Evolutionary conservation across 441 rosid genomes (phyloP).

Genomic region (Kokia cookei): DNA sequence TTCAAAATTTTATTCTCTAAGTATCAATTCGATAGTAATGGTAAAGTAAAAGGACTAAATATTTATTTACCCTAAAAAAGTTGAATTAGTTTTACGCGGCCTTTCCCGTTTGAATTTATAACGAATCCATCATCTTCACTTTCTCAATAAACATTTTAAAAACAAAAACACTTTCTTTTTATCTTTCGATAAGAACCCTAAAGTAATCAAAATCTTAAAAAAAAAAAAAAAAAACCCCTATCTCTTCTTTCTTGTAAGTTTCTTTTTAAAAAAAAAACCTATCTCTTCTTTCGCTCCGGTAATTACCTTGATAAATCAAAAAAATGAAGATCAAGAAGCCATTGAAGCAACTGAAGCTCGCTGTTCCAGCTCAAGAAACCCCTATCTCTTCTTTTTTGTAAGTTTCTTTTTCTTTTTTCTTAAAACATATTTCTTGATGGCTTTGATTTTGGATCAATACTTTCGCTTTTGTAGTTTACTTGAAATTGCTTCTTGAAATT

Average conservation of each 20-base stretch:
- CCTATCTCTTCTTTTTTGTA: slow-evolving; percentile 77
- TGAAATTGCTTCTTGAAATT: neutral
- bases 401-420: slow-evolving; percentile 19
- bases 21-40: no score
- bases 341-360: slow-evolving; percentile 77
- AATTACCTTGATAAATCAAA: neutral
- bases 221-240: slow-evolving; percentile 67
- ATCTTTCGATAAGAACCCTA: neutral
- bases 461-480: neutral
- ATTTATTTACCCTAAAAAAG: neutral
- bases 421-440: neutral
- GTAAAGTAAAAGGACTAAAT: neutral
- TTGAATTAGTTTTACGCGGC: neutral
- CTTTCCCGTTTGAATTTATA: neutral
- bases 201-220: neutral
- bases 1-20: no score
- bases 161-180: neutral
- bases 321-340: slow-evolving; percentile 72
- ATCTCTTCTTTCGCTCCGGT: no score
- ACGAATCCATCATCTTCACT: neutral
- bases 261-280: no score
- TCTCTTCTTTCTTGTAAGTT: no score
- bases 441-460: neutral
- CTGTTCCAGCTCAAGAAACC: slow-evolving; percentile 83
- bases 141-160: neutral